Evolutionary conservation across 2,329 filamentous ascomycete genomes (phyloP).

Genomic region (Fusarium sp.): DNA sequence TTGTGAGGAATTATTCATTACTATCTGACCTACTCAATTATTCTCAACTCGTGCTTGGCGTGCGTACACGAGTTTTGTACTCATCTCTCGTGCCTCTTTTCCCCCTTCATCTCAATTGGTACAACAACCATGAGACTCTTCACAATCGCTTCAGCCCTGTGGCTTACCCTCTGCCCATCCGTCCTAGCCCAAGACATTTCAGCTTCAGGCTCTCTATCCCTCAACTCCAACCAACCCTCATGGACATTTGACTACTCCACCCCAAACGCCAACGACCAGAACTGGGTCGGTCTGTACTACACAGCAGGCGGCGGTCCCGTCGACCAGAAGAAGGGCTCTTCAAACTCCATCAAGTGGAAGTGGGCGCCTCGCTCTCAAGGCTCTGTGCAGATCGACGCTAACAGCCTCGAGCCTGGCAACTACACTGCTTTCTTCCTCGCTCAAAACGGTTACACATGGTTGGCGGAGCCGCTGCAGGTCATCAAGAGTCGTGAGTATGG

Average conservation of each 20-base stretch:
- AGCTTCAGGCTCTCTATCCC: constrained; percentile 34
- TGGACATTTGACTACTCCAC: constrained; percentile 54
- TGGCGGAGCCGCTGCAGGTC: constrained; percentile 51
- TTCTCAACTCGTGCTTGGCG: constrained; percentile 9
- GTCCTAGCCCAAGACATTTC: constrained; percentile 19
- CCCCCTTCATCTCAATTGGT: neutral
- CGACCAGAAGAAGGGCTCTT: constrained; percentile 45
- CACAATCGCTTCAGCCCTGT: constrained; percentile 28
- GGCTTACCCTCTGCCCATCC: constrained; percentile 22
- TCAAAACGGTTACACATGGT: constrained; percentile 52
- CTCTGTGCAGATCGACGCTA: constrained; percentile 42
- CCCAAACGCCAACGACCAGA: constrained; percentile 41
- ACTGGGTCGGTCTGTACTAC: constrained; percentile 56
- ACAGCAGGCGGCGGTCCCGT: constrained; percentile 51
- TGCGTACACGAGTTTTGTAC: constrained; percentile 10
- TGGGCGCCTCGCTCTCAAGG: constrained; percentile 49
- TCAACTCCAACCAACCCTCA: constrained; percentile 26
- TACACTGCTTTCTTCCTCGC: constrained; percentile 55
- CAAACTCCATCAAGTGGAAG: constrained; percentile 50
- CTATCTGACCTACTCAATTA: neutral
- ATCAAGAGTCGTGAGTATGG: constrained; percentile 33
- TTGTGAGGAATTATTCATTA: neutral
- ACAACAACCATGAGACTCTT: constrained; percentile 30
- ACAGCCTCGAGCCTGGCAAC: constrained; percentile 45
- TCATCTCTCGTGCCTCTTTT: neutral